These are phyloP conservation scores for Cyamopsis tetragonoloba DNA, from an alignment of 306 rosid species.

Conservation along the genomic window DNA sequence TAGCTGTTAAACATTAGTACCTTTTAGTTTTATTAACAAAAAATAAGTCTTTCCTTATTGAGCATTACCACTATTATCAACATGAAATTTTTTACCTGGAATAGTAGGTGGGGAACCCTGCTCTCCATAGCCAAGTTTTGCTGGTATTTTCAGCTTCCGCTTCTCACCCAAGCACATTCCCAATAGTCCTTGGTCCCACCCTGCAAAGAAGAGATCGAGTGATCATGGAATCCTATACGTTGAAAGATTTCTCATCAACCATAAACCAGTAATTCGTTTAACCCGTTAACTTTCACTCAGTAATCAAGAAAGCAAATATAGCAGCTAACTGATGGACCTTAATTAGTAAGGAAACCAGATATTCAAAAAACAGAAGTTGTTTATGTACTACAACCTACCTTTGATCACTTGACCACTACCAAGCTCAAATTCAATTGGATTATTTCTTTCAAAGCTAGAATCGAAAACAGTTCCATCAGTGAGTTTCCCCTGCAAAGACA, in stretches of 20 bases:
- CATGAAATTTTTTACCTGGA: constrained; percentile 54
- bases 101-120: constrained; percentile 92
- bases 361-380: not conserved
- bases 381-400: constrained; percentile 44
- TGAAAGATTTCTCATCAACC: constrained; percentile 12
- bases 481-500: constrained; percentile 79
- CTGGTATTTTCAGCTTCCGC: constrained; percentile 90
- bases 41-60: not conserved
- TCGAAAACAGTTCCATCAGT: constrained; percentile 97
- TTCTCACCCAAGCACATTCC: constrained; percentile 98
- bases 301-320: not conserved
- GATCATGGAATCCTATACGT: constrained; percentile 17
- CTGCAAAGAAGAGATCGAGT: constrained; percentile 37
- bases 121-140: constrained; percentile 90
- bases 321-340: not conserved
- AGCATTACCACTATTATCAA: not conserved
- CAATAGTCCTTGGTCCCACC: constrained; percentile 97
- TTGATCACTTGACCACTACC: constrained; percentile 95
- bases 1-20: not conserved
- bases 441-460: constrained; percentile 86
- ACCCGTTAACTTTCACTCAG: not conserved
- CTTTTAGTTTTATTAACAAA: not conserved
- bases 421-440: constrained; percentile 87
- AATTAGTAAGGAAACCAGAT: not conserved
- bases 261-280: not conserved